Evolutionary conservation across 352 stramenopile species (phyloP).

Genomic region (Phytophthora palmivora): DNA sequence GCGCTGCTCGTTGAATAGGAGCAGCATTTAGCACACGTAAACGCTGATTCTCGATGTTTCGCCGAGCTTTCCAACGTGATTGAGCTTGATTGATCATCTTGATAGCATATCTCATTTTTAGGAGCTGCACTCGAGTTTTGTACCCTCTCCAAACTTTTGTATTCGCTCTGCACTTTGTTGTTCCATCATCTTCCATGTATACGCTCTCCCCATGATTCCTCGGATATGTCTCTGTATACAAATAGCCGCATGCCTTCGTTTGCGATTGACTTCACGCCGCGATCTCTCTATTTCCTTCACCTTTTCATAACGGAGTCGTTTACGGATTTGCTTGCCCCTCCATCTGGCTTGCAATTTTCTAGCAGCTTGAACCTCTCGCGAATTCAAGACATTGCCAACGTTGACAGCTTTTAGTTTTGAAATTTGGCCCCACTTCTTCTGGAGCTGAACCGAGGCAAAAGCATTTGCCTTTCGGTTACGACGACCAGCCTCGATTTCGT

Average conservation of each 20-base stretch:
- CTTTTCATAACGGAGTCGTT: constrained; percentile 51
- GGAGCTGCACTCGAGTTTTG: constrained; percentile 47
- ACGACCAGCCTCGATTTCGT: constrained; percentile 35
- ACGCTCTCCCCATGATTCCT: constrained; percentile 50
- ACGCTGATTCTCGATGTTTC: constrained; percentile 34
- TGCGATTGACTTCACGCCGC: constrained; percentile 43
- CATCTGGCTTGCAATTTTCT: constrained; percentile 60
- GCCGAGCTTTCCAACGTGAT: constrained; percentile 46
- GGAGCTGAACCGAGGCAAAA: constrained; percentile 23
- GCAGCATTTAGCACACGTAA: constrained; percentile 31
- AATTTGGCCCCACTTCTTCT: constrained; percentile 40
- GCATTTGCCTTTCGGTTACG: constrained; percentile 27
- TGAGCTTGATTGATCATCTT: constrained; percentile 63
- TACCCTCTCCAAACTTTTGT: constrained; percentile 65
- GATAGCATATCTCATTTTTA: constrained; percentile 50
- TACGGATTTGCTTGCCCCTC: constrained; percentile 48
- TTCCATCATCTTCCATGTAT: constrained; percentile 53
- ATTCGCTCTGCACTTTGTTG: constrained; percentile 49
- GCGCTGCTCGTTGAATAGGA: constrained; percentile 51
- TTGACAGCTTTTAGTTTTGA: constrained; percentile 14
- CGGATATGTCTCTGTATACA: constrained; percentile 71
- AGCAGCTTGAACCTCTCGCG: constrained; percentile 37
- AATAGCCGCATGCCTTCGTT: constrained; percentile 40
- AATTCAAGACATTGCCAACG: constrained; percentile 8
- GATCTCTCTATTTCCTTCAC: constrained; percentile 39